These are phyloP conservation scores for Pichia terricola DNA, from an alignment of 1,139 yeast genomes.

Conservation along the genomic window DNA sequence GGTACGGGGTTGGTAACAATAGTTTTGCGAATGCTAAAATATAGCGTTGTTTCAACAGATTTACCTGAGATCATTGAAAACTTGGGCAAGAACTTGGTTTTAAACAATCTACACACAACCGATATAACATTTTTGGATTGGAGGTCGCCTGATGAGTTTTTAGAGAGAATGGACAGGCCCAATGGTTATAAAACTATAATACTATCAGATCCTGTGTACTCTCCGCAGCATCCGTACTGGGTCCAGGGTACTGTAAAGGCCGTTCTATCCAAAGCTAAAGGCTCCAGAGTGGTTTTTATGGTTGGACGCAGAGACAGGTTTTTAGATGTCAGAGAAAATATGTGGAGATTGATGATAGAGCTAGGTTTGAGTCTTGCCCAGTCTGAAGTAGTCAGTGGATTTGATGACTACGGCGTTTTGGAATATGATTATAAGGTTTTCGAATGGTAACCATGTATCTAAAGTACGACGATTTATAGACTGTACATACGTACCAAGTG, in stretches of 20 bases:
- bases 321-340: constrained; percentile 48
- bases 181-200: constrained; percentile 47
- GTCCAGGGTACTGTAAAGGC: constrained; percentile 47
- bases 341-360: constrained; percentile 46
- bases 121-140: constrained; percentile 47
- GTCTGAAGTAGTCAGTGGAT: constrained; percentile 46
- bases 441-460: constrained; percentile 11
- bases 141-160: constrained; percentile 46
- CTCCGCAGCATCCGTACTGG: constrained; percentile 70
- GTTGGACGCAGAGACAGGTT: constrained; percentile 65
- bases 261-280: constrained; percentile 29
- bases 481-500: no score
- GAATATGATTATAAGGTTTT: constrained; percentile 47
- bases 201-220: constrained; percentile 82
- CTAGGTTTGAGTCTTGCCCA: constrained; percentile 24
- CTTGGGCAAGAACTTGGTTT: constrained; percentile 41
- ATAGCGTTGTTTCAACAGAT: constrained; percentile 57
- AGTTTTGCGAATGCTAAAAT: constrained; percentile 42
- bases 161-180: constrained; percentile 11
- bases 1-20: constrained; percentile 93
- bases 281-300: constrained; percentile 47
- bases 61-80: constrained; percentile 69
- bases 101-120: constrained; percentile 34
- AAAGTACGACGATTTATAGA: no score
- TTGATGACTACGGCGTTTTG: constrained; percentile 80